Conservation (phyloP, 805 yeast species). For the Blastobotrys peoriensis region DNA sequence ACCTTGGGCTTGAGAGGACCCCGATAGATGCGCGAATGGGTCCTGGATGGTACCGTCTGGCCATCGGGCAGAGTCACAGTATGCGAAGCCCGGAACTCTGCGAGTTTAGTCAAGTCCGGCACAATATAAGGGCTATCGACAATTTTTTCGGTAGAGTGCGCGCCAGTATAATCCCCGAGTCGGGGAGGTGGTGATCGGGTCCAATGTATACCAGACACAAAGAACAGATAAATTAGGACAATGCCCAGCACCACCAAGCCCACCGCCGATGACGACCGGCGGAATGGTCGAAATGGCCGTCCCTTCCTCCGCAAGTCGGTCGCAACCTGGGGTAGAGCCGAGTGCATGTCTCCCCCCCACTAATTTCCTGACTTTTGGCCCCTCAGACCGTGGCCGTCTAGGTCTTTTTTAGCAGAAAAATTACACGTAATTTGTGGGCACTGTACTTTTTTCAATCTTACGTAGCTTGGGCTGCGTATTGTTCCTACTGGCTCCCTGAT, state of each 20-base stretch:
- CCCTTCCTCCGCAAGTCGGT: constrained; percentile 1
- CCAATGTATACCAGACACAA: constrained; percentile 4
- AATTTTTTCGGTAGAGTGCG: constrained; percentile 10
- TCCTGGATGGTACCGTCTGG: constrained; percentile 16
- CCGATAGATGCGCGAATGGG: constrained; percentile 18
- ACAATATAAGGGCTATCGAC: constrained; percentile 16
- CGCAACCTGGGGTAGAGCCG: constrained; percentile 17
- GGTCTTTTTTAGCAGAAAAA: too few relatives aligned
- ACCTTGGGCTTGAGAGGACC: constrained; percentile 29
- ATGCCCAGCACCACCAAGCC: background rate
- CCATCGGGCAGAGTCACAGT: constrained; percentile 21
- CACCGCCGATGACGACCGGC: background rate
- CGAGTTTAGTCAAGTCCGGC: constrained; percentile 22
- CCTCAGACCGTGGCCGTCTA: too few relatives aligned
- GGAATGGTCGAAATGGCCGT: too few relatives aligned
- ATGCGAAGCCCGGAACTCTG: constrained; percentile 25
- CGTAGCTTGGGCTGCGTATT: too few relatives aligned
- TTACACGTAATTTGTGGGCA: too few relatives aligned
- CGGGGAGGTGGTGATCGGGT: background rate
- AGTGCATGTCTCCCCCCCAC: too few relatives aligned
- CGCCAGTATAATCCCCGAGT: constrained; percentile 12
- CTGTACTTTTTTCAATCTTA: too few relatives aligned
- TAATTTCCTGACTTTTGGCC: too few relatives aligned
- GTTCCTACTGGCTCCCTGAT: too few relatives aligned
- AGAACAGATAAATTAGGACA: too few relatives aligned